These are phyloP conservation scores for Podila horticola DNA, from an alignment of 192 early-diverging fungal genomes.

Conservation along the genomic window DNA sequence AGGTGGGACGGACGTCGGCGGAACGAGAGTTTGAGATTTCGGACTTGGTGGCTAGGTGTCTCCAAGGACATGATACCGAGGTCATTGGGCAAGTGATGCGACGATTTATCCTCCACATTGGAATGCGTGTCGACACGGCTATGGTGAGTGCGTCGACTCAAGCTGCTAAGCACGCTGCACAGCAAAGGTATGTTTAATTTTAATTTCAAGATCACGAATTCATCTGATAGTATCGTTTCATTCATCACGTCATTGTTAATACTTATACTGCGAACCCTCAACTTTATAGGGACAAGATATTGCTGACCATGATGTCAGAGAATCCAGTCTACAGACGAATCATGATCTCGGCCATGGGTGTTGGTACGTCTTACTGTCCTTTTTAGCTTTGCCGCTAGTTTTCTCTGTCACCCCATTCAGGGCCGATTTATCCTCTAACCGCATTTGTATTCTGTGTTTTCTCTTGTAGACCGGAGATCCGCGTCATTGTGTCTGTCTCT, in stretches of 20 bases:
- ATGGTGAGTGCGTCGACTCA: slow-evolving; percentile 33
- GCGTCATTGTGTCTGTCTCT: slow-evolving; percentile 30
- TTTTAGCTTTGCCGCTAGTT: too few relatives aligned
- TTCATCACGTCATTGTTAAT: neutral
- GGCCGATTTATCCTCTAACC: neutral
- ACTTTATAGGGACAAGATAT: slow-evolving; percentile 26
- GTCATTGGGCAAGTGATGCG: slow-evolving; percentile 26
- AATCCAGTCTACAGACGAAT: slow-evolving; percentile 38
- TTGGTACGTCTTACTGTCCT: slow-evolving; percentile 7
- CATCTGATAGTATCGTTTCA: neutral
- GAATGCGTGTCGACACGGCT: slow-evolving; percentile 37
- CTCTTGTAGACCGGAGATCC: slow-evolving; percentile 5
- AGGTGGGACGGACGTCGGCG: neutral
- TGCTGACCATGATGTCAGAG: slow-evolving; percentile 29
- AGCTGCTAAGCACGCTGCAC: slow-evolving; percentile 31
- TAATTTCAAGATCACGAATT: neutral
- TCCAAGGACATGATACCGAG: slow-evolving; percentile 24
- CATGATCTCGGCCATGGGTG: slow-evolving; percentile 23
- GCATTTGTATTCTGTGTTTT: neutral
- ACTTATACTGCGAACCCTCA: neutral
- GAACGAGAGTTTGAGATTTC: slow-evolving; percentile 22
- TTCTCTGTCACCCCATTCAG: too few relatives aligned
- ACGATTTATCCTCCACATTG: slow-evolving; percentile 22
- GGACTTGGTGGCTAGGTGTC: slow-evolving; percentile 23
- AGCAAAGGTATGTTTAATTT: slow-evolving; percentile 28